Evolutionary conservation across 1,139 yeast genomes (phyloP), one percentile per base, ranked within the genome.

Genomic region (Geotrichum cucujoidarum): DNA sequence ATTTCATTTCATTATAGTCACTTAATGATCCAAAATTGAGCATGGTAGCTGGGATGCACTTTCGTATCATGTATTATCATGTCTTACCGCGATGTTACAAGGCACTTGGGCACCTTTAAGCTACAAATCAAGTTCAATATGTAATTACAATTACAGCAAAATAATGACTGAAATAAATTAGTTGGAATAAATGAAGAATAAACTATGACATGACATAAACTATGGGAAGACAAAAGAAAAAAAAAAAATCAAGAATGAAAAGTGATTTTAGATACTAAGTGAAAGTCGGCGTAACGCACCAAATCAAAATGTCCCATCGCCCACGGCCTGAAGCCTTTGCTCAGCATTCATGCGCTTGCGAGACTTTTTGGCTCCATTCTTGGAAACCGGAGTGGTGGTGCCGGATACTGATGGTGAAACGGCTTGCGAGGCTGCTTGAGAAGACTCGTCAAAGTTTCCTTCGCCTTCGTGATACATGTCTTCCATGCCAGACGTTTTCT

Each of bases 391-490:
- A 1, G 34, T 16, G n/a, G 32, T n/a, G 11, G 16, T 18, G 13
- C 16, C 50, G 2, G 63, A 61, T 16, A 48, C 51, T 3, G 62
- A 51, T 5, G 62, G 59, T 10, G 61, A 56, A 1, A 50, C 24
- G 5, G 40, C 40, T n/a, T 35, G 49, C 10, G 49, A 40, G 20
- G 25, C 37, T 17, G 37, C 37, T 33, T 33, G 37, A n/a, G 48
- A 45, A 7, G 48, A 49, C 49, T 64, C 70, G 43, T 67, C 71
- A 57, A 76, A 76, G 54, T 74, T 71, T 11, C 80, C 81, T 60
- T 78, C 83, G n/a, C 77, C 81, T 58, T 78, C 82, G 59, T 78
- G 81, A 57, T 77, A 77, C 76, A 77, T 68, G 25, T 76, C 80
- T 55, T 77, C 81, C 45, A 77, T 63, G 11, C 24, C 53, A 16